Evolutionary conservation across 768 basidiomycete genomes (phyloP).

Genomic region (Termitomyces sp.): DNA sequence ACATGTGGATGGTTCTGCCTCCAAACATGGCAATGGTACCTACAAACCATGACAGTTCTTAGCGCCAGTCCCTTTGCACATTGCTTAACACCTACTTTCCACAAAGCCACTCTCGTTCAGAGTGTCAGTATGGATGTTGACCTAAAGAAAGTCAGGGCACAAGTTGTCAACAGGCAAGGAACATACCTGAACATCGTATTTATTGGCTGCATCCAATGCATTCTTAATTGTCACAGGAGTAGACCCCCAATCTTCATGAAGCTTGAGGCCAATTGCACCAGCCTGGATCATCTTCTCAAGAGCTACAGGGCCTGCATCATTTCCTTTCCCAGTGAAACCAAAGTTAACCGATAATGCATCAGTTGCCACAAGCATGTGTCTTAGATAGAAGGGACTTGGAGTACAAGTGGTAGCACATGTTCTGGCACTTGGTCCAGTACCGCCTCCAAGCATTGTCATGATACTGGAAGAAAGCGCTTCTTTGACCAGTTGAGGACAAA

Average conservation of each 20-base stretch:
- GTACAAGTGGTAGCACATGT: constrained; percentile 96
- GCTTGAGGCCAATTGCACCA: constrained; percentile 64
- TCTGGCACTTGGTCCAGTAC: constrained; percentile 89
- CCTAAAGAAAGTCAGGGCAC: constrained; percentile 28
- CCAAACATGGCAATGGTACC: constrained; percentile 90
- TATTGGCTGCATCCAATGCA: constrained; percentile 78
- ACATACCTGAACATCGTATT: constrained; percentile 89
- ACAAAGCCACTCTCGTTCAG: constrained; percentile 97
- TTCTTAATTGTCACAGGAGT: constrained; percentile 81
- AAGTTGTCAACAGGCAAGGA: not conserved
- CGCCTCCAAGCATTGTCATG: constrained; percentile 95
- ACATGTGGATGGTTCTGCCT: constrained; percentile 91
- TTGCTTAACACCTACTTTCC: constrained; percentile 57
- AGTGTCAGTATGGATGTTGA: constrained; percentile 97
- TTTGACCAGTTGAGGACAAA: constrained; percentile 87
- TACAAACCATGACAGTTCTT: constrained; percentile 21
- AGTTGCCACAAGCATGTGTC: constrained; percentile 87
- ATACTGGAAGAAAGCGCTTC: constrained; percentile 83
- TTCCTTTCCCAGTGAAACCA: constrained; percentile 95
- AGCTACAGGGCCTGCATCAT: constrained; percentile 74
- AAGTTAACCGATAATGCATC: constrained; percentile 91
- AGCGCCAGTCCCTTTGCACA: not conserved
- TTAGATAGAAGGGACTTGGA: constrained; percentile 84
- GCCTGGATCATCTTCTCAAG: constrained; percentile 35
- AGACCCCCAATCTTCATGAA: constrained; percentile 97